These are phyloP conservation scores for Paragyromitra xinjiangensis DNA, from an alignment of 495 filamentous ascomycete species.

Conservation along the genomic window DNA sequence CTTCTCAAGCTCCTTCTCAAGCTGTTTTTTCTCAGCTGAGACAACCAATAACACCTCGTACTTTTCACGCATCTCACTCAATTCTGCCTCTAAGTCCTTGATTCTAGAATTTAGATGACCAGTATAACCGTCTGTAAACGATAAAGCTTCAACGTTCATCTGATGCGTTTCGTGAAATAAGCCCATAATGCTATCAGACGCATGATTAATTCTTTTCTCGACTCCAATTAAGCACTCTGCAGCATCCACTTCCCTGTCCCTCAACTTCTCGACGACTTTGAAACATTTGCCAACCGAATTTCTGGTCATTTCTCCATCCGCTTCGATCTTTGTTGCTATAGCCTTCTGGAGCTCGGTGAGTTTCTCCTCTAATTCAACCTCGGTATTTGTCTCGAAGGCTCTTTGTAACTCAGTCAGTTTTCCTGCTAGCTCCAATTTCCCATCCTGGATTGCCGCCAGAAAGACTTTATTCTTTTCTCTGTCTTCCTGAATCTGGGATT, in stretches of 20 bases:
- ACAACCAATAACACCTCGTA: conserved; percentile 30
- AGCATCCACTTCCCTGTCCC: conserved; percentile 34
- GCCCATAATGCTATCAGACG: conserved; percentile 35
- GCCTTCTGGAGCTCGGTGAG: conserved; percentile 10
- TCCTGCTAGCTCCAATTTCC: conserved; percentile 26
- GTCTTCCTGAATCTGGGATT: conserved; percentile 47
- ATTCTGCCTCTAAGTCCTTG: conserved; percentile 33
- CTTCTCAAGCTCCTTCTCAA: conserved; percentile 9
- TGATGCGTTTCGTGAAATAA: conserved; percentile 41
- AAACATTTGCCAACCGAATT: not conserved
- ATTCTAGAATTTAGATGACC: conserved; percentile 34
- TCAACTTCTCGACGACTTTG: conserved; percentile 28
- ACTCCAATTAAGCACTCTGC: conserved; percentile 36
- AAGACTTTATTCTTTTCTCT: conserved; percentile 18
- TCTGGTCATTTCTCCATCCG: conserved; percentile 24
- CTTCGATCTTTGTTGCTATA: conserved; percentile 26
- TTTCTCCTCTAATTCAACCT: conserved; percentile 16
- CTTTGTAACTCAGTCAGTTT: conserved; percentile 30
- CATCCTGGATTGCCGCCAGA: conserved; percentile 31
- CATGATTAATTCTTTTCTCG: conserved; percentile 39
- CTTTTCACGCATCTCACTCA: conserved; percentile 31
- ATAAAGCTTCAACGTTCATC: conserved; percentile 41
- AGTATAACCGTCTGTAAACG: conserved; percentile 38
- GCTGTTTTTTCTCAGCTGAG: conserved; percentile 30
- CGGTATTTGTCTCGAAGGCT: conserved; percentile 15